Conservation (phyloP, 208 protist species). For the Crithidia fasciculata region DNA sequence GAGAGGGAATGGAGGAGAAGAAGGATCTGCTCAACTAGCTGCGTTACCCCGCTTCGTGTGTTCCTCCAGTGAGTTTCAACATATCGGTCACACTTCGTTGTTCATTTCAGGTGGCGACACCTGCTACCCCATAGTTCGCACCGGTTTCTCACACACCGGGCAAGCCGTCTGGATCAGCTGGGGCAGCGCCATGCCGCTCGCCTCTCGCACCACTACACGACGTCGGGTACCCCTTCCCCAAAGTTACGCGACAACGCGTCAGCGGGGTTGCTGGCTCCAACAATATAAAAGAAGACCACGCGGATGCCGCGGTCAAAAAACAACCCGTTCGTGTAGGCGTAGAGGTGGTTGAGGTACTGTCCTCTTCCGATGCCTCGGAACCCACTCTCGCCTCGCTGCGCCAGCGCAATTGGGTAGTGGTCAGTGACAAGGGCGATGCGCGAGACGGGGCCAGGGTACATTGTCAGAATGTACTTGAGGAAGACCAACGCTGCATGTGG, state of each 20-base stretch:
- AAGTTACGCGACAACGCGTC: not conserved
- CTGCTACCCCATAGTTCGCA: not conserved
- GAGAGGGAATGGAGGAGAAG: not conserved
- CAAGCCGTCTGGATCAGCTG: not conserved
- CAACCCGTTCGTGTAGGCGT: not conserved
- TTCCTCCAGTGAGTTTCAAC: not conserved
- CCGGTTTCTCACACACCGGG: not conserved
- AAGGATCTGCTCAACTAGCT: not conserved
- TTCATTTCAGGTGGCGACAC: not conserved
- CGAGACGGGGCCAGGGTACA: not conserved
- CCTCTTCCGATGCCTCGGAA: not conserved
- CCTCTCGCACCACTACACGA: not conserved
- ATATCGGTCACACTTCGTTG: not conserved
- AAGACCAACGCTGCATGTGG: not conserved
- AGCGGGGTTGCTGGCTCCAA: not conserved
- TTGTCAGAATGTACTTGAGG: not conserved
- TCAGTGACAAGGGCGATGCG: not conserved
- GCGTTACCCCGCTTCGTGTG: not conserved
- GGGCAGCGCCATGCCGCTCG: not conserved
- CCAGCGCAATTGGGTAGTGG: not conserved
- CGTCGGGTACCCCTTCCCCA: not conserved
- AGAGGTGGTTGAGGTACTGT: not conserved
- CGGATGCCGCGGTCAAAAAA: not conserved
- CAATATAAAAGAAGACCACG: not conserved
- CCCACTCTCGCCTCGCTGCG: not conserved